Evolutionary conservation across 768 basidiomycete species (phyloP).

Genomic region (Calocera cornea): DNA sequence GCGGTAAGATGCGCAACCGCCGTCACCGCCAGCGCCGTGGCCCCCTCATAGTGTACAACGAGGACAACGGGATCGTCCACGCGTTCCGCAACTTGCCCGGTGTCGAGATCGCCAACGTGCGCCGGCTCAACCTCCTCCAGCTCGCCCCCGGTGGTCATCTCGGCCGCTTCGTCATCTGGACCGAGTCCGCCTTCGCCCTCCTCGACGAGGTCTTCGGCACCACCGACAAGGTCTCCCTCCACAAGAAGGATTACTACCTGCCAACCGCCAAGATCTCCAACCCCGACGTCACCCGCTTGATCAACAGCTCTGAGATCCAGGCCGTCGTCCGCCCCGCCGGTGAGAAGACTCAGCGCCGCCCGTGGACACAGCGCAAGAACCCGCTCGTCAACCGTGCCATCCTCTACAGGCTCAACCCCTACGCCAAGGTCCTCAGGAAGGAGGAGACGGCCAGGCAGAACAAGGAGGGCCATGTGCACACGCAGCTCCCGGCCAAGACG

Average conservation of each 20-base stretch:
- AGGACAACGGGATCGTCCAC: slow-evolving; percentile 94
- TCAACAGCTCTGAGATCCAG: slow-evolving; percentile 98
- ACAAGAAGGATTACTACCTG: slow-evolving; percentile 86
- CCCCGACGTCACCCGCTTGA: slow-evolving; percentile 91
- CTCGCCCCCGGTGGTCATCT: slow-evolving; percentile 99
- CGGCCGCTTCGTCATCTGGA: slow-evolving; percentile 99
- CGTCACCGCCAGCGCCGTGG: slow-evolving; percentile 94
- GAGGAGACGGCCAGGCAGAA: slow-evolving; percentile 54
- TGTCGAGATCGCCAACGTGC: slow-evolving; percentile 92
- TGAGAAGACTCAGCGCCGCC: slow-evolving; percentile 73
- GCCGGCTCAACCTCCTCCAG: slow-evolving; percentile 90
- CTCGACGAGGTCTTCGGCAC: slow-evolving; percentile 96
- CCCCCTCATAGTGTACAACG: slow-evolving; percentile 90
- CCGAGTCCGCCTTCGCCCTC: slow-evolving; percentile 79
- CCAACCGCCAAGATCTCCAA: slow-evolving; percentile 94
- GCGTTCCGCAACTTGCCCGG: slow-evolving; percentile 99
- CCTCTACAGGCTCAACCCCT: slow-evolving; percentile 96
- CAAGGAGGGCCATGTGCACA: slow-evolving; percentile 46
- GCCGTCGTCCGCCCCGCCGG: slow-evolving; percentile 86
- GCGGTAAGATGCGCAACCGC: slow-evolving; percentile 95
- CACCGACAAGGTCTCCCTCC: slow-evolving; percentile 67
- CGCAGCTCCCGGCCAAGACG: slow-evolving; percentile 26
- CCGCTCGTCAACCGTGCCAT: slow-evolving; percentile 86
- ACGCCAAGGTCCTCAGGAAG: slow-evolving; percentile 85
- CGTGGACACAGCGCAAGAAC: slow-evolving; percentile 99